A percentile compares a stretch with the other conserved stretches of the same genome.
These are phyloP conservation scores for Amauroascus verrucosus DNA, from an alignment of 2,329 filamentous ascomycete genomes.

Conservation along the genomic window DNA sequence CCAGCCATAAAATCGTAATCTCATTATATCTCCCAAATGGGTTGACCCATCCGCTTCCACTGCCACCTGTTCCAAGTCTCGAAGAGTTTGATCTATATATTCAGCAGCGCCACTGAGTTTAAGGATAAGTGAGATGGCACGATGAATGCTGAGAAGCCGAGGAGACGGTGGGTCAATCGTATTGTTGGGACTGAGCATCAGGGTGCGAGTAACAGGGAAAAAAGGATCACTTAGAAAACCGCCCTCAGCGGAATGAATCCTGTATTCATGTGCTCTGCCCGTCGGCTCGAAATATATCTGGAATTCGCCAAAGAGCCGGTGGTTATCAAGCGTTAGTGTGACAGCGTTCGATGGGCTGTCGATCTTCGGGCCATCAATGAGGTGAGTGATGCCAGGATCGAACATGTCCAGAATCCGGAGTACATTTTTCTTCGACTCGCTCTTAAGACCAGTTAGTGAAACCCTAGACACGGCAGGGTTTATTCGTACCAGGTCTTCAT, in stretches of 20 bases:
- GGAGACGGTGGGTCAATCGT: constrained; percentile 27
- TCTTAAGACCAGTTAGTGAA: constrained; percentile 6
- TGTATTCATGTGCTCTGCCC: constrained; percentile 13
- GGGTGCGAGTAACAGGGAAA: constrained; percentile 19
- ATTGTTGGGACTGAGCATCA: constrained; percentile 21
- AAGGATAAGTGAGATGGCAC: constrained; percentile 23
- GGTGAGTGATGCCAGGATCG: constrained; percentile 13
- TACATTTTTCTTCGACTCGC: constrained; percentile 9
- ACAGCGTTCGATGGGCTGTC: constrained; percentile 19
- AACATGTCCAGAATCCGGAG: constrained; percentile 19
- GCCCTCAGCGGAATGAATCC: constrained; percentile 17
- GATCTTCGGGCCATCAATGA: constrained; percentile 16
- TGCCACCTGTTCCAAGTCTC: constrained; percentile 19
- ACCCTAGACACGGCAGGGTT: not conserved
- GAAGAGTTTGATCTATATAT: constrained; percentile 15
- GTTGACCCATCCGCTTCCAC: constrained; percentile 16
- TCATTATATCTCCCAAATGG: constrained; percentile 9
- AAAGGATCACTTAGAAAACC: constrained; percentile 17
- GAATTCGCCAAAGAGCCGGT: constrained; percentile 18
- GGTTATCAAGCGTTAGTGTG: constrained; percentile 16
- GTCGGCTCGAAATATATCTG: constrained; percentile 17
- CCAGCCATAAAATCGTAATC: not conserved
- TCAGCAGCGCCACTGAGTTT: constrained; percentile 18
- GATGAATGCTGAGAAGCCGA: constrained; percentile 22
- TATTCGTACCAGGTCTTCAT: constrained; percentile 17